A percentile compares a stretch with the other conserved stretches of the same genome.
Conservation (phyloP, 164 flowering plant species). For the Hamamelis virginiana region DNA sequence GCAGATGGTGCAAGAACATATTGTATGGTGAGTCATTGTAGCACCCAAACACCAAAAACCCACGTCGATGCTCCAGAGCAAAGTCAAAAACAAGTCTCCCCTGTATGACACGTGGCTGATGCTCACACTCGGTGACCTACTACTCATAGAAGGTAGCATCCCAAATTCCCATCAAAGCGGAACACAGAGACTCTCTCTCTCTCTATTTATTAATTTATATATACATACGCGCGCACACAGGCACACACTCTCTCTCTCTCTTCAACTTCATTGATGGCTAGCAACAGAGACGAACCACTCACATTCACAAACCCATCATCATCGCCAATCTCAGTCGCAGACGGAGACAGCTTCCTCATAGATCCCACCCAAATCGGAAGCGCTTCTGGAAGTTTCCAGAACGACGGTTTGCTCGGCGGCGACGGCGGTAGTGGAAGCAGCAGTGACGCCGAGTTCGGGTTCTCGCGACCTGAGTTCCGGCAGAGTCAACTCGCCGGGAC, state of each 20-base stretch:
- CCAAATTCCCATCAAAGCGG: no score
- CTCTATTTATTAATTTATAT: no score
- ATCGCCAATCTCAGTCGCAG: conserved; percentile 57
- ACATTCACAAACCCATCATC: conserved; percentile 38
- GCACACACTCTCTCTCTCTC: neutral
- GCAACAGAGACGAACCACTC: conserved; percentile 53
- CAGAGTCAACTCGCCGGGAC: conserved; percentile 61
- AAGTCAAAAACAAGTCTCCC: no score
- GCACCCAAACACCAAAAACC: no score
- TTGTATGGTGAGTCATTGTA: no score
- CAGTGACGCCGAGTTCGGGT: conserved; percentile 68
- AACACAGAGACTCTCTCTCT: no score
- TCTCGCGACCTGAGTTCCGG: conserved; percentile 63
- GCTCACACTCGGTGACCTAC: no score
- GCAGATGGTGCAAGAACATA: no score
- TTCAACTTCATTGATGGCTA: conserved; percentile 20
- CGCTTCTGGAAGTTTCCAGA: conserved; percentile 78
- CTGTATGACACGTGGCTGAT: no score
- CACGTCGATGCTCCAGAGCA: no score
- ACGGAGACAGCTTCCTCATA: conserved; percentile 36
- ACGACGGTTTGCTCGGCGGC: conserved; percentile 46
- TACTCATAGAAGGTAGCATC: conserved; percentile 3
- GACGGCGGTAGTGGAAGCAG: conserved; percentile 27
- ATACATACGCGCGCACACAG: no score
- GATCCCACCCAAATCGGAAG: conserved; percentile 47